Evolutionary conservation across 140 eudicot species (phyloP).

Genomic region (Stevia rebaudiana): DNA sequence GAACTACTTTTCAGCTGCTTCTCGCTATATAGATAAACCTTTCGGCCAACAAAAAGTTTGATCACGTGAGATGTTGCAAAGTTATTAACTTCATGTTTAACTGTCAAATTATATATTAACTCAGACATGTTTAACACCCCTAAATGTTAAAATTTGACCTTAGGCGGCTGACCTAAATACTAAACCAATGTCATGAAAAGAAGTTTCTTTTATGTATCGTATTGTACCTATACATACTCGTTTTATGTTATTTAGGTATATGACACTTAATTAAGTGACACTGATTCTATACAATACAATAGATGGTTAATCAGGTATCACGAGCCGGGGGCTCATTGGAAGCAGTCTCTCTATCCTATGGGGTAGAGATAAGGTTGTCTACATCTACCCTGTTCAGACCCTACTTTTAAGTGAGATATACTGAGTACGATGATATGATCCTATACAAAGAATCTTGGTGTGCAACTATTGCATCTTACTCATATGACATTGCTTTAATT

Average conservation of each 20-base stretch:
- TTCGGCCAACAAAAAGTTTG: background rate
- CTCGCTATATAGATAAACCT: background rate
- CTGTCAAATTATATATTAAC: too few species aligned
- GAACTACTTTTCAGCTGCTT: conserved; percentile 11
- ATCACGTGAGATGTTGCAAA: background rate
- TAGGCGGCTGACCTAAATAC: background rate
- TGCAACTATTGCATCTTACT: background rate
- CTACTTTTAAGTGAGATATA: too few species aligned
- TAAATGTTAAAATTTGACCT: background rate
- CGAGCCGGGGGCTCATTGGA: too few species aligned
- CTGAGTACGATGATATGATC: too few species aligned
- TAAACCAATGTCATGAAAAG: background rate
- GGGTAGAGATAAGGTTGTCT: too few species aligned
- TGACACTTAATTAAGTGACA: background rate
- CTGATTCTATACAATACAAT: too few species aligned
- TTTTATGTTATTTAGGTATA: background rate
- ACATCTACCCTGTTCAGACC: too few species aligned
- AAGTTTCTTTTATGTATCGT: background rate
- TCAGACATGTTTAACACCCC: background rate
- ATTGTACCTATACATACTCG: background rate
- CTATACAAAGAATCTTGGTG: too few species aligned
- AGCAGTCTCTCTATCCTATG: too few species aligned
- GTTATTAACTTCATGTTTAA: background rate
- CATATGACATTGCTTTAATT: background rate
- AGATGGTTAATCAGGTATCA: too few species aligned